A percentile compares a stretch with the other conserved stretches of the same genome.
Evolutionary conservation across 768 basidiomycete genomes (phyloP).

Genomic region (Hypholoma sublateritium): DNA sequence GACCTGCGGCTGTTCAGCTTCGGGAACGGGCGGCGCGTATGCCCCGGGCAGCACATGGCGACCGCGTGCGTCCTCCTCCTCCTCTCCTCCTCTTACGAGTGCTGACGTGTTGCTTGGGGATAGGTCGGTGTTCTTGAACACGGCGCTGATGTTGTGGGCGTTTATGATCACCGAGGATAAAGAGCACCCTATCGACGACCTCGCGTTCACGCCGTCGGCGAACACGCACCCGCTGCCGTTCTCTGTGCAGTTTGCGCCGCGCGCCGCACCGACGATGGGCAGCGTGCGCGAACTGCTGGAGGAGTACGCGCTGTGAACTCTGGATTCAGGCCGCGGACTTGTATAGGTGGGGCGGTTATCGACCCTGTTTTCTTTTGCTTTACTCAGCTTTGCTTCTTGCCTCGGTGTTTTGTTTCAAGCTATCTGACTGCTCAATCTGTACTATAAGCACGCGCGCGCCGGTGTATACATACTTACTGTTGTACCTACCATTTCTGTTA

Average conservation of each 20-base stretch:
- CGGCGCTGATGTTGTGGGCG: conserved; percentile 64
- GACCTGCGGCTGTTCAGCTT: conserved; percentile 55
- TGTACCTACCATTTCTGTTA: no score
- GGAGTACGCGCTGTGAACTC: conserved; percentile 33
- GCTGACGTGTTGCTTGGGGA: not conserved
- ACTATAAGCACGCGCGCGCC: no score
- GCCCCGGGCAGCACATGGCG: conserved; percentile 66
- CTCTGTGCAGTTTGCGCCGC: conserved; percentile 53
- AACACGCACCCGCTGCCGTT: conserved; percentile 67
- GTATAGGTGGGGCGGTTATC: no score
- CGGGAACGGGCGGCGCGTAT: conserved; percentile 61
- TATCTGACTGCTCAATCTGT: no score
- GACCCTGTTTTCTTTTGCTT: no score
- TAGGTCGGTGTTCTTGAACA: conserved; percentile 66
- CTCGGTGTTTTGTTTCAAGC: no score
- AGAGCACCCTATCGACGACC: conserved; percentile 53
- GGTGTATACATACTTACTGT: no score
- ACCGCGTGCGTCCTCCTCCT: conserved; percentile 28
- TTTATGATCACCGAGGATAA: conserved; percentile 57
- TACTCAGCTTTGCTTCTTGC: no score
- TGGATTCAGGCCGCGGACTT: not conserved
- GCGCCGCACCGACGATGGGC: conserved; percentile 31
- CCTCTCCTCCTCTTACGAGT: not conserved
- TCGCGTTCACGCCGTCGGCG: conserved; percentile 63
- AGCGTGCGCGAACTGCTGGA: conserved; percentile 39